Base-by-base conservation (phyloP, 768 basidiomycete genomes). In the Cubamyces lactineus region DNA sequence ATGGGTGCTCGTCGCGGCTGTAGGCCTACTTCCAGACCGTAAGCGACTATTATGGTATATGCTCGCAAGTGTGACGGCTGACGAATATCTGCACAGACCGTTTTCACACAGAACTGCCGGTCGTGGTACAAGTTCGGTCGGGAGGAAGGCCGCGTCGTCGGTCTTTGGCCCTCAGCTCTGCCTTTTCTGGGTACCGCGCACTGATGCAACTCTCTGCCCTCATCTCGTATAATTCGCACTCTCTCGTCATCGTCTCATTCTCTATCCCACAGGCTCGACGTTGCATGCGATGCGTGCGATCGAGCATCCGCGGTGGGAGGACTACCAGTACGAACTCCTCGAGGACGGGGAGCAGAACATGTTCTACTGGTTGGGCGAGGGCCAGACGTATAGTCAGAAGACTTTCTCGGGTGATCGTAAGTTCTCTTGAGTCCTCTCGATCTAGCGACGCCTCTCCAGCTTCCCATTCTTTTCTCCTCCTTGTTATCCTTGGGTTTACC, bases 91-190 rank as follows among this genome's bases (percentile, higher is more conserved):
- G 17, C 9, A 5, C 54, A 86, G 83, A 86, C 84, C 3, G 84
- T 87, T 1, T 87, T 82, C 69, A 78, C 80, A 21, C 76, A 79
- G 49, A 82, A 81, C 62, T 87, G 85, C 65, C 75, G 79, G 7
- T 83, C 84, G 28, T 88, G 86, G 85, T 87, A 86, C 65, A 86
- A 86, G 66, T 75, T 72, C 23, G 84, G 84, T 6, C 80, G 80
- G 62, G 80, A 80, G 59, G 82, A 83, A 68, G 85, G 86, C 3
- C 77, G 82, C 3, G 75, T 87, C 11, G 78, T 79, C n/a, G 84
- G 77, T 0, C 72, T 87, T 9, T 87, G 83, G 84, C 86, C 86
- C 34, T 6, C 6, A 39, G 54, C 5, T 5, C 28, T 23, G n/a
- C 6, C 5, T 21, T 3, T 17, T 21, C 19, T 16, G 42, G 15